phyloP scores from a whole-genome alignment of 495 filamentous ascomycete species.

The Mytilinidion resinicola region DNA sequence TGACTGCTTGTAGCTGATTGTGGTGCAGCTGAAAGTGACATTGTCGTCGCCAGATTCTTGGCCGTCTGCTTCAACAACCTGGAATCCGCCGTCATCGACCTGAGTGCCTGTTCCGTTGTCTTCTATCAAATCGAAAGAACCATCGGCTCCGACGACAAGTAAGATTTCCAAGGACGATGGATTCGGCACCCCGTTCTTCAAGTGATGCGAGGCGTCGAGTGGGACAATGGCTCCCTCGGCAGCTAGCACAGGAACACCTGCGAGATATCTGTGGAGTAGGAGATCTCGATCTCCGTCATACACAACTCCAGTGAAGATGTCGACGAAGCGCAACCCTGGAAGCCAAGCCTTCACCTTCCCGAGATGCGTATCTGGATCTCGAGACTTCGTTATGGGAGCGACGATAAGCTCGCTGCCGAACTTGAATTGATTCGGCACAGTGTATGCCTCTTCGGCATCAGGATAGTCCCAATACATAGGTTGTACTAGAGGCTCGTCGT shows the following conservation, averaged over 20 bases:
- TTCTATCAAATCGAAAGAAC: conserved; percentile 40
- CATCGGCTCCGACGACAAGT: conserved; percentile 49
- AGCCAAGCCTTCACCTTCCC: conserved; percentile 46
- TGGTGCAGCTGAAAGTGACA: conserved; percentile 21
- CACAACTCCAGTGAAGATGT: conserved; percentile 46
- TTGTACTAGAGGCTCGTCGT: conserved; percentile 46
- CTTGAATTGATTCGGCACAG: conserved; percentile 47
- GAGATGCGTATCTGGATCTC: conserved; percentile 36
- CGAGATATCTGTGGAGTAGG: conserved; percentile 40
- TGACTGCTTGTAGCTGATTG: conserved; percentile 27
- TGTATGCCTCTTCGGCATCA: conserved; percentile 43
- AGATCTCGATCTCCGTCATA: conserved; percentile 49
- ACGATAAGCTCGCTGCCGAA: conserved; percentile 51
- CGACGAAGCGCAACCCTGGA: conserved; percentile 44
- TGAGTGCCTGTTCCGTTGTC: conserved; percentile 27
- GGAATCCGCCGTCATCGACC: conserved; percentile 25
- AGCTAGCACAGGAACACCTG: conserved; percentile 46
- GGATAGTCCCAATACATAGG: conserved; percentile 57
- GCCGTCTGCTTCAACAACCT: conserved; percentile 19
- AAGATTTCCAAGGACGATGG: conserved; percentile 42
- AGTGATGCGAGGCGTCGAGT: conserved; percentile 36
- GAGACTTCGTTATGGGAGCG: conserved; percentile 45
- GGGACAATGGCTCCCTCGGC: conserved; percentile 51
- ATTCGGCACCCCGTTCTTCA: conserved; percentile 40
- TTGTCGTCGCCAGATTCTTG: conserved; percentile 9